Base-by-base conservation (phyloP, 371 early-diverging fungal species). In the Syncephalastrum racemosum region DNA sequence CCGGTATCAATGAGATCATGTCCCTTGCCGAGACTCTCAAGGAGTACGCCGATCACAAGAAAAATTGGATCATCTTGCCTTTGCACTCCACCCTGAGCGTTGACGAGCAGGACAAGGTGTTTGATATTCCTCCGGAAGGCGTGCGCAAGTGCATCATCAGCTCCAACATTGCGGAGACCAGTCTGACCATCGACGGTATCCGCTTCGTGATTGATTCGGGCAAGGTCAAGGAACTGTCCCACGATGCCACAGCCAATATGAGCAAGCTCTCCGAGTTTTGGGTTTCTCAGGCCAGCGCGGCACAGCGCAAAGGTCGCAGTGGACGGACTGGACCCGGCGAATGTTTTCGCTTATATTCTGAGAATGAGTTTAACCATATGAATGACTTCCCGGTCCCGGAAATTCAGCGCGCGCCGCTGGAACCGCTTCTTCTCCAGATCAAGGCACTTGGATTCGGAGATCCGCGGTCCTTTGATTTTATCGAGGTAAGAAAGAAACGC, bases 221-320 rank as follows among this genome's bases (percentile, higher is more conserved):
- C 54, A 80, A 80, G 56, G 85, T 88, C 39, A 93, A 91, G 60
- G 84, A 86, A 56, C 84, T 83, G 70, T 80, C 62, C 16, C 75
- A 74, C 56, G 77, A 80, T 49, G 65, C 73, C 16, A 63, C 60
- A 2, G 67, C 75, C 42, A 84, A 82, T 46, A 71, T 82, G 74
- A 81, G 89, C 23, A 77, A 81, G 15, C 70, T 97, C 20, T 80
- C 81, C 3, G 82, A 84, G 56, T 82, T 82, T 40, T 81, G 81
- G 81, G 73, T 79, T 4, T 79, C 79, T 4, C 75, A 87, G 54
- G 92, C 94, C 19, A 92, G 89, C 48, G 90, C 89, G 7, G 74
- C 75, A 23, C 97, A 97, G 68, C 84, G 97, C 4, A 70, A 85
- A 2, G 97, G 97, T 20, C 79, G 97, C 22, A 95, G 95, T 7